phyloP scores from a whole-genome alignment of 169 alveolate genomes.

The Cytauxzoon felis region DNA sequence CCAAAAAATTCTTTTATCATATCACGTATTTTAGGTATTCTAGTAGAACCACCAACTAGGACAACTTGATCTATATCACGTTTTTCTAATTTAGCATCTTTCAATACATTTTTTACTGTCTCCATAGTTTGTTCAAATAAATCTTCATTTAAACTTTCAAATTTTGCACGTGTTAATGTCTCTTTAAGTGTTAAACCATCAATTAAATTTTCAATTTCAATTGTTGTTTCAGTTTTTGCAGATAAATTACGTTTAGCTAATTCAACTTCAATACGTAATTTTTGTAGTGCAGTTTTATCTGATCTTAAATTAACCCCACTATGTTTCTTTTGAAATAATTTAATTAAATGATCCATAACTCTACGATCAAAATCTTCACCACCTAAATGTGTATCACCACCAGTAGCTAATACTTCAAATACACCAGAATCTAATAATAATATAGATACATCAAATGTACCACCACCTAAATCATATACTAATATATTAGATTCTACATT shows the following conservation, averaged over 20 bases:
- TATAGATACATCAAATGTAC: conserved; percentile 99
- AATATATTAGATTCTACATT: conserved; percentile 90
- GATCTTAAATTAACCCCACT: conserved; percentile 84
- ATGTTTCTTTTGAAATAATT: conserved; percentile 89
- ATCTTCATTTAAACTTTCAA: conserved; percentile 89
- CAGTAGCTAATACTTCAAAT: conserved; percentile 96
- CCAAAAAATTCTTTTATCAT: conserved; percentile 90
- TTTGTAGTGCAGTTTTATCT: conserved; percentile 94
- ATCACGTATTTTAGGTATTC: conserved; percentile 91
- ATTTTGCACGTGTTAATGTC: conserved; percentile 91
- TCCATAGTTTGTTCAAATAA: conserved; percentile 87
- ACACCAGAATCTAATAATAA: conserved; percentile 97
- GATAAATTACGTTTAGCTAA: conserved; percentile 95
- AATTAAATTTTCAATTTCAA: conserved; percentile 87
- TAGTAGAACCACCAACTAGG: conserved; percentile 94
- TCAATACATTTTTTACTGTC: conserved; percentile 88
- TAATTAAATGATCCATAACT: conserved; percentile 94
- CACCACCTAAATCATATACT: conserved; percentile 99
- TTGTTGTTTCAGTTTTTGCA: conserved; percentile 84
- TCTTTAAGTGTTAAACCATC: conserved; percentile 89
- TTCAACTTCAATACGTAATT: conserved; percentile 96
- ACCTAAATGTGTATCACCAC: conserved; percentile 99
- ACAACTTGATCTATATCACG: conserved; percentile 93
- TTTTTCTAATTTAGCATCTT: conserved; percentile 86
- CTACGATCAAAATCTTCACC: conserved; percentile 95